Evolutionary conservation across 2,329 filamentous ascomycete species (phyloP), one percentile per base, ranked within the genome.

Genomic region (Rutstroemia sp.): DNA sequence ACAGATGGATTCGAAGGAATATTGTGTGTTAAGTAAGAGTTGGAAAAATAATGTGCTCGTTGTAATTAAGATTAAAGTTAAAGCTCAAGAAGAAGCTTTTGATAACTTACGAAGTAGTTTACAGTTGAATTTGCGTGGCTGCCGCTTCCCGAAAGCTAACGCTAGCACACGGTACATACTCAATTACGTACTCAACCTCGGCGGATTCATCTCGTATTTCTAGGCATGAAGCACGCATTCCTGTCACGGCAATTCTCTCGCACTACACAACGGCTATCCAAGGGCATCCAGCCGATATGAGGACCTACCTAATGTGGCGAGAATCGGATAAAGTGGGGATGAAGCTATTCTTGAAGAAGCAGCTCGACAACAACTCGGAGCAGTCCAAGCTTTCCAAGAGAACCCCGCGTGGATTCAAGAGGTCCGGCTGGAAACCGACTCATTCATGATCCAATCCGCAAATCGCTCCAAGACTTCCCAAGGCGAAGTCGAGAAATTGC

Each of bases 1-100:
- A 85, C 77, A 27, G 70, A 74, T 5, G 83, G 81, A 1, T 85
- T 84, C 57, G 58, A 60, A n/a, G 55, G 52, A 8, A 23, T 67
- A 37, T n/a, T 58, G 25, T 69, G 68, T 58, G 57, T 48, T 34
- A 63, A 68, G 49, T 69, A 64, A 55, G 56, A 14, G 23, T 6
- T 7, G 6, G 5, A 7, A 14, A 19, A 14, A 16, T 17, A 12
- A 23, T 23, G 10, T 21, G 17, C 21, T 17, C 19, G 16, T 19
- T 42, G 6, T 19, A 7, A 19, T 17, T 17, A 21, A 45, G 16
- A 21, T 17, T 45, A 17, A 27, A 2, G 6, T 25, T 27, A 17
- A 19, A n/a, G 16, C 17, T n/a, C 39, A 42, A 42, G 39, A 42
- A n/a, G 39, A 42, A 19, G 39, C 39, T 42, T 42, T 42, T 42